Conservation (phyloP, 495 filamentous ascomycete genomes). For the Physcia stellaris region DNA sequence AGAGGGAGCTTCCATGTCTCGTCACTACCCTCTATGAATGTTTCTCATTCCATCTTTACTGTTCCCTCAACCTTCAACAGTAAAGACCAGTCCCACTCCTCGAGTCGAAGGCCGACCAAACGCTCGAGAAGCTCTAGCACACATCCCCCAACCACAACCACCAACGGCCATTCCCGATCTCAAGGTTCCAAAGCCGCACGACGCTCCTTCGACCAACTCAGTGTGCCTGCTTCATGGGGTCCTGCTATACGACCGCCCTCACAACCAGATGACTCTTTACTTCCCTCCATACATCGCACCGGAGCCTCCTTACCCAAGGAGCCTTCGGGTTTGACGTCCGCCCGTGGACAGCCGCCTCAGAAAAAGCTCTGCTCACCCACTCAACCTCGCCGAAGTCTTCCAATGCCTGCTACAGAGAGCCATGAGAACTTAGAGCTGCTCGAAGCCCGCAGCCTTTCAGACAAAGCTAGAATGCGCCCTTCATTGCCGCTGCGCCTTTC, state of each 20-base stretch:
- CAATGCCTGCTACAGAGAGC: too few species aligned
- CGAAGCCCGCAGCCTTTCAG: too few species aligned
- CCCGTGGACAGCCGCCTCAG: constrained; percentile 8
- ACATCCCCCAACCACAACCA: constrained; percentile 1
- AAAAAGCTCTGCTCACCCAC: too few species aligned
- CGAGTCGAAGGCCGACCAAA: constrained; percentile 1
- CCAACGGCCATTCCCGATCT: neutral
- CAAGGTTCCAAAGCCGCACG: neutral
- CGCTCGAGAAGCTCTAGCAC: constrained; percentile 7
- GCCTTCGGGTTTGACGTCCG: constrained; percentile 6
- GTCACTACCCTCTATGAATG: too few species aligned
- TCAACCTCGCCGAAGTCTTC: too few species aligned
- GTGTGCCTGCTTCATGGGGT: too few species aligned
- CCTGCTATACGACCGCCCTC: too few species aligned
- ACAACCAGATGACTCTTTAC: neutral
- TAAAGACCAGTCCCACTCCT: constrained; percentile 2
- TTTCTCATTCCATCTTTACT: constrained; percentile 12
- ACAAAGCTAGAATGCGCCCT: constrained; percentile 29
- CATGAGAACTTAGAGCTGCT: too few species aligned
- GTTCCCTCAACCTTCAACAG: constrained; percentile 3
- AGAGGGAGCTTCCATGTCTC: too few species aligned
- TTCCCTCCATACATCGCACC: neutral
- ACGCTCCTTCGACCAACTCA: neutral
- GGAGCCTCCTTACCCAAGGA: constrained; percentile 6
- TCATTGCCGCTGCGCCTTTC: constrained; percentile 39